These are phyloP conservation scores for Castanea mollissima DNA, from an alignment of 306 rosid species.

Conservation along the genomic window DNA sequence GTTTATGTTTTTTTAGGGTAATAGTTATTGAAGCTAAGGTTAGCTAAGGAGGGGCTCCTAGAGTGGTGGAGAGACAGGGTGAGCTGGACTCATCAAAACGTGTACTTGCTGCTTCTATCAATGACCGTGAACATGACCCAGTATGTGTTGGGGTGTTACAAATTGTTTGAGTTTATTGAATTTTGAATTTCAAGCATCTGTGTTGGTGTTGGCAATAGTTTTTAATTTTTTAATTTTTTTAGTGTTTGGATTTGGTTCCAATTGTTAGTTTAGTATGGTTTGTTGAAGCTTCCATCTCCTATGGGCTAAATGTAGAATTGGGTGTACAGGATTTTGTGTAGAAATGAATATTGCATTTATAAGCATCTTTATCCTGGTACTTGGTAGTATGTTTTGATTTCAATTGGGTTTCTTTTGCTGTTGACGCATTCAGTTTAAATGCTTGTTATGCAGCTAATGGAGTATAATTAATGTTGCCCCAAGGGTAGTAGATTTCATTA, in stretches of 20 bases:
- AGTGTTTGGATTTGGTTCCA: no score
- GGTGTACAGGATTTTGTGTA: background rate
- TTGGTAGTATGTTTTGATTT: background rate
- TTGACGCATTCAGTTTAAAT: background rate
- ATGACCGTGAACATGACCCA: constrained; percentile 49
- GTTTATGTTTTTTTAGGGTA: background rate
- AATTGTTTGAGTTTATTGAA: background rate
- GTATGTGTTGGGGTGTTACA: constrained; percentile 34
- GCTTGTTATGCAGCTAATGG: background rate
- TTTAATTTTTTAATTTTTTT: no score
- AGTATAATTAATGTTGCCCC: background rate
- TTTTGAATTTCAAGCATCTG: background rate
- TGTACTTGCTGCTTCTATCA: constrained; percentile 59
- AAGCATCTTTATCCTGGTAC: no score
- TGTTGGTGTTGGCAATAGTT: no score
- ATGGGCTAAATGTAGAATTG: background rate
- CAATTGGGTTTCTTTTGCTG: background rate
- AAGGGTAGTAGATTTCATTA: no score
- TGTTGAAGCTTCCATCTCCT: background rate
- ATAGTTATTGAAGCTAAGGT: constrained; percentile 71
- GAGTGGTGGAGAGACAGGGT: constrained; percentile 81
- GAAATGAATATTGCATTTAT: background rate
- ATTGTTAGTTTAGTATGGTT: no score
- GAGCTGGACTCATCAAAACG: constrained; percentile 61
- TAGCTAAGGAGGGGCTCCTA: constrained; percentile 45